Conservation (phyloP, 148 eudicot genomes). For the Pouteria glomerata region DNA sequence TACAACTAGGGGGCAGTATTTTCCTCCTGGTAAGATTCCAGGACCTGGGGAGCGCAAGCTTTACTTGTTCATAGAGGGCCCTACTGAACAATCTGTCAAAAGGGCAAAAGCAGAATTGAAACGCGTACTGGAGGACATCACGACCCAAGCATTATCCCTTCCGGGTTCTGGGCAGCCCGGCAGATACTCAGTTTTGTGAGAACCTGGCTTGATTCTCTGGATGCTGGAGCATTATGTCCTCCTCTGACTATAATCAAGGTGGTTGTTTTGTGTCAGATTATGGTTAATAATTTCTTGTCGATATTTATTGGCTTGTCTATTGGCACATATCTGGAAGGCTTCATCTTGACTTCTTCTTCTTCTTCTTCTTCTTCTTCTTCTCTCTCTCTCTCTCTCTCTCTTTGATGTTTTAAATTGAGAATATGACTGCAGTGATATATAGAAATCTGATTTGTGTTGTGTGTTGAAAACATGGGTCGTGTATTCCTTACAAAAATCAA, state of each 20-base stretch:
- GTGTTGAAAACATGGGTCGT: background rate
- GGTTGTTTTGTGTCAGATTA: conserved; percentile 1
- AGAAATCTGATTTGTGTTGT: background rate
- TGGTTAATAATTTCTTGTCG: background rate
- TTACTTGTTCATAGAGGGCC: conserved; percentile 72
- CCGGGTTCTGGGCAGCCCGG: conserved; percentile 76
- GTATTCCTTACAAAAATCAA: background rate
- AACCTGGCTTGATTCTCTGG: background rate
- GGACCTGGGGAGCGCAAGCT: conserved; percentile 74
- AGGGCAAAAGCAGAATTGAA: conserved; percentile 69
- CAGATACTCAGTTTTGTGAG: conserved; percentile 60
- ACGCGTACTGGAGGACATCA: conserved; percentile 71
- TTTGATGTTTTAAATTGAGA: background rate
- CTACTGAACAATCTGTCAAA: conserved; percentile 77
- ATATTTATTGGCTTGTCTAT: background rate
- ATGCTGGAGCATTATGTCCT: conserved; percentile 5
- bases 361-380: background rate
- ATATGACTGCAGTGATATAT: background rate
- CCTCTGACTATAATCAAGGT: conserved; percentile 15
- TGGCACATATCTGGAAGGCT: background rate
- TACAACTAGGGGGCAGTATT: conserved; percentile 67
- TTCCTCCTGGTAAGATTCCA: conserved; percentile 58
- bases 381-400: too few relatives aligned
- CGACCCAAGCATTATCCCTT: conserved; percentile 62
- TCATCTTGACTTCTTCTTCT: background rate